phyloP scores from a whole-genome alignment of 2,329 filamentous ascomycete species.

The Colletotrichum tropicale region DNA sequence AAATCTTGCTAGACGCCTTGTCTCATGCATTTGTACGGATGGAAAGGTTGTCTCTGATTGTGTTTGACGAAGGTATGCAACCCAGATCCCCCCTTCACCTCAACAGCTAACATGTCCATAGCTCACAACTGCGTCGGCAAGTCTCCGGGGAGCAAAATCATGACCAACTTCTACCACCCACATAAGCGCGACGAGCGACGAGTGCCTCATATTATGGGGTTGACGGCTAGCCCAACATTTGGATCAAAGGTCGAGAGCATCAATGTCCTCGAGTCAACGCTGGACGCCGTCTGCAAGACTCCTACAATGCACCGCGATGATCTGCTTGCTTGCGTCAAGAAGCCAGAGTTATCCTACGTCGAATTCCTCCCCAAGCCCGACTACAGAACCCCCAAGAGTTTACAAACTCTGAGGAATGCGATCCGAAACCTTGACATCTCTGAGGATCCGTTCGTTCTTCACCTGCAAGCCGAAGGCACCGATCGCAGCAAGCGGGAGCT shows the following conservation, averaged over 20 bases:
- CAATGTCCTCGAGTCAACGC: conserved; percentile 67
- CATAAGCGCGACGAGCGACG: conserved; percentile 37
- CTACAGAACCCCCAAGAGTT: conserved; percentile 32
- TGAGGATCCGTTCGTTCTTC: conserved; percentile 64
- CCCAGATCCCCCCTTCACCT: background rate
- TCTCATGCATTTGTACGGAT: conserved; percentile 76
- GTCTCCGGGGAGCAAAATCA: conserved; percentile 71
- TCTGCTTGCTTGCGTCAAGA: conserved; percentile 70
- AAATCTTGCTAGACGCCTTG: conserved; percentile 76
- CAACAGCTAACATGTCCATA: conserved; percentile 33
- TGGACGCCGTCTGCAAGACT: conserved; percentile 72
- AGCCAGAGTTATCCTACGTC: conserved; percentile 57
- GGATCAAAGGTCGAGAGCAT: conserved; percentile 61
- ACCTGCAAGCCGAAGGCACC: conserved; percentile 45
- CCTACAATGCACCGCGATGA: conserved; percentile 74
- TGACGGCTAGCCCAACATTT: conserved; percentile 81
- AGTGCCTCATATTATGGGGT: conserved; percentile 73
- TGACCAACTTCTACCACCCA: conserved; percentile 72
- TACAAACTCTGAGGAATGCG: conserved; percentile 47
- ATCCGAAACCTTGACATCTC: conserved; percentile 55
- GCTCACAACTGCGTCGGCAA: conserved; percentile 76
- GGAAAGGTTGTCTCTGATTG: conserved; percentile 66
- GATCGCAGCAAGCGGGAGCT: conserved; percentile 45
- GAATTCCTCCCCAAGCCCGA: conserved; percentile 30
- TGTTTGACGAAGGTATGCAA: conserved; percentile 80